phyloP scores from a whole-genome alignment of 352 stramenopile genomes.

The Phytophthora cactorum region DNA sequence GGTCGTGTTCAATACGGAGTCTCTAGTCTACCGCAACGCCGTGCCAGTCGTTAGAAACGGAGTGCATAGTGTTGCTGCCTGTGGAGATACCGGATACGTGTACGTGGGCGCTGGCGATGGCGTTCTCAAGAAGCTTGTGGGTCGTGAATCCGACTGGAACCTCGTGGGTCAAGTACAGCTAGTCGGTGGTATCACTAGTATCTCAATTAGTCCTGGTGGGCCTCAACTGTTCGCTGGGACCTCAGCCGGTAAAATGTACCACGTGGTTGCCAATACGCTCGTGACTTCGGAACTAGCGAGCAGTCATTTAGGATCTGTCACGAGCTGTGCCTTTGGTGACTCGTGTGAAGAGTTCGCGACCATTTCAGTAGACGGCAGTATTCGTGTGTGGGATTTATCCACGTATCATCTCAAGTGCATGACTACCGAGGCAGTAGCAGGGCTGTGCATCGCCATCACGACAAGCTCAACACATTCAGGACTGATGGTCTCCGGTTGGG shows the following conservation, averaged over 20 bases:
- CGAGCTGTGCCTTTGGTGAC: constrained; percentile 63
- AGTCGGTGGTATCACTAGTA: constrained; percentile 78
- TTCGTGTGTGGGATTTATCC: constrained; percentile 75
- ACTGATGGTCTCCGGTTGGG: constrained; percentile 71
- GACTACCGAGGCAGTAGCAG: constrained; percentile 61
- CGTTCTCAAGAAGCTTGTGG: constrained; percentile 85
- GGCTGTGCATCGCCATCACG: constrained; percentile 53
- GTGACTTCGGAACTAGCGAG: constrained; percentile 58
- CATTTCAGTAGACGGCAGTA: constrained; percentile 70
- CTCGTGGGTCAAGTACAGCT: constrained; percentile 84
- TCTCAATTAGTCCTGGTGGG: constrained; percentile 68
- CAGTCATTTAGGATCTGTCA: constrained; percentile 72
- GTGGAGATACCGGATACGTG: constrained; percentile 61
- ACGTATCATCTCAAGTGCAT: constrained; percentile 74
- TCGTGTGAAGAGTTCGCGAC: constrained; percentile 72
- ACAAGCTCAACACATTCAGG: constrained; percentile 24
- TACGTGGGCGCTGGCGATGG: constrained; percentile 89
- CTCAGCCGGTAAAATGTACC: constrained; percentile 79
- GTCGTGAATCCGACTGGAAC: constrained; percentile 82
- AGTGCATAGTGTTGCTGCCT: constrained; percentile 80
- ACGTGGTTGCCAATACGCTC: constrained; percentile 58
- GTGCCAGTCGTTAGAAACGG: constrained; percentile 69
- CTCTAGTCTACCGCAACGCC: constrained; percentile 66
- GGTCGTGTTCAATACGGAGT: constrained; percentile 84
- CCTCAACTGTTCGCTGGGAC: constrained; percentile 69